Conservation (phyloP, 345 rosid species). For the Trapa bicornis region DNA sequence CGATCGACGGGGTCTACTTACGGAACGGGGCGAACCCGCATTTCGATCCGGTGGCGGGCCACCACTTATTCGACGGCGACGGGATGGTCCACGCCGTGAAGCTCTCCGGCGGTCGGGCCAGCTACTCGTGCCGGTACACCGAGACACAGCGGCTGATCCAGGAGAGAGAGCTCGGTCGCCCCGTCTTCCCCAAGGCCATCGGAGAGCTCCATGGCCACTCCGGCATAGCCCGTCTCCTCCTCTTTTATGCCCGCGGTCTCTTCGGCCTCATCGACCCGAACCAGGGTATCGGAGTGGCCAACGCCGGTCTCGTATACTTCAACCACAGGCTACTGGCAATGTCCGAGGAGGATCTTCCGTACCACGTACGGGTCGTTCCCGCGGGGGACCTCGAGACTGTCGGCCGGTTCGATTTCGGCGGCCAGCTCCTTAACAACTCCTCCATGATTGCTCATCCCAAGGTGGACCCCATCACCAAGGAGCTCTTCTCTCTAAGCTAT, state of each 20-base stretch:
- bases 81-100: constrained; percentile 90
- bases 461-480: constrained; percentile 52
- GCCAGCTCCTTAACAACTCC: constrained; percentile 32
- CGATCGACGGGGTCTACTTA: constrained; percentile 65
- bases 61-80: constrained; percentile 87
- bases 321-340: constrained; percentile 66
- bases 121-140: constrained; percentile 86
- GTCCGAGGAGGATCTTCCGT: constrained; percentile 91
- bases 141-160: constrained; percentile 53
- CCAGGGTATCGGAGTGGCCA: constrained; percentile 84
- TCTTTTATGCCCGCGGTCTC: constrained; percentile 17
- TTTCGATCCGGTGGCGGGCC: constrained; percentile 77
- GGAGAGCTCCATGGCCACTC: constrained; percentile 34
- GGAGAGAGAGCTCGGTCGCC: constrained; percentile 37
- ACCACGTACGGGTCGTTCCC: constrained; percentile 48
- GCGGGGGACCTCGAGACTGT: constrained; percentile 68
- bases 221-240: constrained; percentile 37
- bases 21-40: constrained; percentile 92
- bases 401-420: constrained; percentile 48
- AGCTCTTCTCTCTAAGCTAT: constrained; percentile 67
- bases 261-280: constrained; percentile 52
- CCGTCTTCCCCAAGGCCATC: constrained; percentile 78
- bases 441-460: constrained; percentile 94
- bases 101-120: constrained; percentile 38
- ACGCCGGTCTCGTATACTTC: constrained; percentile 86